These are phyloP conservation scores for Ustilago shanxiensis DNA, from an alignment of 1,284 basidiomycete genomes.

Conservation along the genomic window DNA sequence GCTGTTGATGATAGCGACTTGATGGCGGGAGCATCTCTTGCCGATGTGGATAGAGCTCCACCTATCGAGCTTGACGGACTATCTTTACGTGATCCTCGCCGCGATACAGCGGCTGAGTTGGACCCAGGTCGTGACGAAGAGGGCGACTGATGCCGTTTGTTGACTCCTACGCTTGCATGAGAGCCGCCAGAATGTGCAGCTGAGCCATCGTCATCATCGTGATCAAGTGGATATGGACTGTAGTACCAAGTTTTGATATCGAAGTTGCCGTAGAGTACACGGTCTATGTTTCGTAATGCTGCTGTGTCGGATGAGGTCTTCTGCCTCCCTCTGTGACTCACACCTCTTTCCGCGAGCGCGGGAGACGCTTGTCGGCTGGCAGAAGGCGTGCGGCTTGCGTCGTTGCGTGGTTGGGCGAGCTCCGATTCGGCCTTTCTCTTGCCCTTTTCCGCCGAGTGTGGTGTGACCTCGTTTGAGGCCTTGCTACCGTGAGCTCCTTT, in stretches of 20 bases:
- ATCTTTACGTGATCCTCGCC: slow-evolving; percentile 23
- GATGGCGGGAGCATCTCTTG: slow-evolving; percentile 28
- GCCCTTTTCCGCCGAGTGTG: slow-evolving; percentile 28
- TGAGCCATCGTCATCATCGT: slow-evolving; percentile 37
- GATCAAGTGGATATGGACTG: slow-evolving; percentile 67
- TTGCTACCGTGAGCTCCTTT: slow-evolving; percentile 12
- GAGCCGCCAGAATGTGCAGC: slow-evolving; percentile 6
- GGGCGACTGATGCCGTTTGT: slow-evolving; percentile 36
- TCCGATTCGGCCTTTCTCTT: slow-evolving; percentile 41
- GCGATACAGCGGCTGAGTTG: slow-evolving; percentile 4
- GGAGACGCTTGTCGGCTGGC: slow-evolving; percentile 40
- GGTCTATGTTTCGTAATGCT: slow-evolving; percentile 46
- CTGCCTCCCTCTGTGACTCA: slow-evolving; percentile 18
- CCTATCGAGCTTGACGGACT: slow-evolving; percentile 18
- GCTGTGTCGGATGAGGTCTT: slow-evolving; percentile 21
- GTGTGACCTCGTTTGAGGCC: background rate
- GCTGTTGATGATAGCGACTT: slow-evolving; percentile 22
- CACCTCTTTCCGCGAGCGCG: slow-evolving; percentile 16
- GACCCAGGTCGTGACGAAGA: slow-evolving; percentile 3
- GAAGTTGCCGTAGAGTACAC: slow-evolving; percentile 66
- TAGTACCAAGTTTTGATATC: slow-evolving; percentile 70
- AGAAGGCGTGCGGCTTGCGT: slow-evolving; percentile 34
- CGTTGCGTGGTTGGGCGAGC: slow-evolving; percentile 23
- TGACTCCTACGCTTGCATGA: background rate
- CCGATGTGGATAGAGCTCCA: slow-evolving; percentile 28